Percentiles rank a stretch among this genome's conserved stretches.
Conservation (phyloP, 106 monocot genomes). For the Xerophyta viscosa region DNA sequence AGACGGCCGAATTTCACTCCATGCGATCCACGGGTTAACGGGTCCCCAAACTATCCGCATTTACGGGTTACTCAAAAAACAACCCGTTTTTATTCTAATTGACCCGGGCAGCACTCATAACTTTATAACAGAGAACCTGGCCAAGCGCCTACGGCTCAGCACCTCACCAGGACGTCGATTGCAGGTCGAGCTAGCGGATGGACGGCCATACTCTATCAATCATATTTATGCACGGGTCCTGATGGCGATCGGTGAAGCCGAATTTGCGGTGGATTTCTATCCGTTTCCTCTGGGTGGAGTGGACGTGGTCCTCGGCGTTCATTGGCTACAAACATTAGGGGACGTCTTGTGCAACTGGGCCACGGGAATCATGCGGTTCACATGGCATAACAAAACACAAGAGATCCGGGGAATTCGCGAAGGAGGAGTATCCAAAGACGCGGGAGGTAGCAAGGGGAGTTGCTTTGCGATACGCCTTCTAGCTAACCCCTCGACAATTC, state of each 20-base stretch:
- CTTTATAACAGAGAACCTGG: not conserved
- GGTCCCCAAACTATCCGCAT: not conserved
- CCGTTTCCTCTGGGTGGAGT: not conserved
- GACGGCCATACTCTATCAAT: not conserved
- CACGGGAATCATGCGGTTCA: not conserved
- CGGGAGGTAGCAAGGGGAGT: not conserved
- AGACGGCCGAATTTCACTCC: not conserved
- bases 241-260: not conserved
- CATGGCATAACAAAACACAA: not conserved
- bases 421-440: not conserved
- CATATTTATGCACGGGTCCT: not conserved
- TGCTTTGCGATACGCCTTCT: not conserved
- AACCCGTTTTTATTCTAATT: not conserved
- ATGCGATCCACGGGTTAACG: not conserved
- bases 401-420: not conserved
- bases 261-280: not conserved
- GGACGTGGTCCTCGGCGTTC: not conserved
- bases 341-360: not conserved
- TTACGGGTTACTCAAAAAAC: not conserved
- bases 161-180: not conserved
- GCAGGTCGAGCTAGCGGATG: not conserved
- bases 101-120: not conserved
- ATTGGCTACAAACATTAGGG: not conserved
- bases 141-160: not conserved
- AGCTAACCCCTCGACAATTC: not conserved